phyloP scores from a whole-genome alignment of 768 basidiomycete genomes.

The Crepidotus variabilis region DNA sequence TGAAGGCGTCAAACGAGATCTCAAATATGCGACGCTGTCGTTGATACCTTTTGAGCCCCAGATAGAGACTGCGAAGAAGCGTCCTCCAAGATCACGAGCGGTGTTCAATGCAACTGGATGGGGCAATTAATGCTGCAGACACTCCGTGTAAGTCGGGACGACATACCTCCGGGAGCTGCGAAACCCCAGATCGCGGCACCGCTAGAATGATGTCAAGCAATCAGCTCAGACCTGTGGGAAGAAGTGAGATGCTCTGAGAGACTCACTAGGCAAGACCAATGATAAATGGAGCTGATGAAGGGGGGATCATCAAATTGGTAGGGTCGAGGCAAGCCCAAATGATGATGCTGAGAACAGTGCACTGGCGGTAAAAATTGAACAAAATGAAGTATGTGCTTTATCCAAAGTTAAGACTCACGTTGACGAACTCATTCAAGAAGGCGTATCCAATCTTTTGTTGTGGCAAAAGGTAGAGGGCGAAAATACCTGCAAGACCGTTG shows the following conservation, averaged over 20 bases:
- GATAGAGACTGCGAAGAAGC: conserved; percentile 57
- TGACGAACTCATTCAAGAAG: conserved; percentile 56
- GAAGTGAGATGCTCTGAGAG: not conserved
- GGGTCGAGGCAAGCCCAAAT: conserved; percentile 56
- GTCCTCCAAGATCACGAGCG: conserved; percentile 65
- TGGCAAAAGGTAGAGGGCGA: conserved; percentile 45
- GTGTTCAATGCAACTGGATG: conserved; percentile 55
- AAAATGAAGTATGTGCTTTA: not conserved
- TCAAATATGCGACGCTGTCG: not conserved
- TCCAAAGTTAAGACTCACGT: conserved; percentile 30
- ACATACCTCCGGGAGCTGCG: conserved; percentile 44
- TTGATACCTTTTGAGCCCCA: conserved; percentile 46
- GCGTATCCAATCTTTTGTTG: conserved; percentile 40
- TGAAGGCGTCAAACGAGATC: not conserved
- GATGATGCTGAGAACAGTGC: conserved; percentile 42
- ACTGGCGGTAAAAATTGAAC: conserved; percentile 12
- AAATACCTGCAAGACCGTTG: conserved; percentile 47
- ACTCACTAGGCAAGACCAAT: conserved; percentile 60
- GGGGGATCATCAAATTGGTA: conserved; percentile 55
- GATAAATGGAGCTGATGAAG: conserved; percentile 45
- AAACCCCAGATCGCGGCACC: conserved; percentile 60
- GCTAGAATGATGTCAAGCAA: conserved; percentile 29
- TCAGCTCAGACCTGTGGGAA: conserved; percentile 1
- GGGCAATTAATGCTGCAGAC: not conserved
- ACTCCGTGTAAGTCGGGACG: not conserved